A percentile compares a stretch with the other conserved stretches of the same genome.
Conservation (phyloP, 129 eudicot species). For the Saposhnikovia divaricata region DNA sequence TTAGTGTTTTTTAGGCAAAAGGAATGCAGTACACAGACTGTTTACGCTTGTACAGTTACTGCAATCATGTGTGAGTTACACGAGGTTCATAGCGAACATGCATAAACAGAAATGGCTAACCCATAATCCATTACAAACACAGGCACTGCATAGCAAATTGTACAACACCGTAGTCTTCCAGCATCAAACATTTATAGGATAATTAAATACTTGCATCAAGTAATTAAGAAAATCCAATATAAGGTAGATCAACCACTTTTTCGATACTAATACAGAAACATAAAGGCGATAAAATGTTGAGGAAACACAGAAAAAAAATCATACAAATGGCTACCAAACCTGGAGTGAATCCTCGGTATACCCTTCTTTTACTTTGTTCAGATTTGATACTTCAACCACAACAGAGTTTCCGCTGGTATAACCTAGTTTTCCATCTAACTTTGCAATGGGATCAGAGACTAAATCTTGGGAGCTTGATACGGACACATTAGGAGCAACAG, state of each 20-base stretch:
- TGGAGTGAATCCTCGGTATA: constrained; percentile 90
- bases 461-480: constrained; percentile 68
- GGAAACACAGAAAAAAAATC: background rate
- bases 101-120: background rate
- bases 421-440: constrained; percentile 70
- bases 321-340: constrained; percentile 29
- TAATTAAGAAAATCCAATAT: background rate
- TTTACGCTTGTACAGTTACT: background rate
- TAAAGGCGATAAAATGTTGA: background rate
- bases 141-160: background rate
- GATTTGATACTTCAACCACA: constrained; percentile 90
- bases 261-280: background rate
- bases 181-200: background rate
- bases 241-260: background rate
- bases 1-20: background rate
- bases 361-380: constrained; percentile 92
- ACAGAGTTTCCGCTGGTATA: constrained; percentile 80
- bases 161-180: background rate
- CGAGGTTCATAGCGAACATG: background rate
- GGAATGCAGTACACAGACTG: background rate
- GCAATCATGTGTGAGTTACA: background rate
- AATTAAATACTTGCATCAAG: background rate
- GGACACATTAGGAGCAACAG: constrained; percentile 66
- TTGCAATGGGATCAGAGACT: constrained; percentile 56
- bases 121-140: background rate